Conservation (phyloP, 768 basidiomycete genomes). For the Lepiota venenata region DNA sequence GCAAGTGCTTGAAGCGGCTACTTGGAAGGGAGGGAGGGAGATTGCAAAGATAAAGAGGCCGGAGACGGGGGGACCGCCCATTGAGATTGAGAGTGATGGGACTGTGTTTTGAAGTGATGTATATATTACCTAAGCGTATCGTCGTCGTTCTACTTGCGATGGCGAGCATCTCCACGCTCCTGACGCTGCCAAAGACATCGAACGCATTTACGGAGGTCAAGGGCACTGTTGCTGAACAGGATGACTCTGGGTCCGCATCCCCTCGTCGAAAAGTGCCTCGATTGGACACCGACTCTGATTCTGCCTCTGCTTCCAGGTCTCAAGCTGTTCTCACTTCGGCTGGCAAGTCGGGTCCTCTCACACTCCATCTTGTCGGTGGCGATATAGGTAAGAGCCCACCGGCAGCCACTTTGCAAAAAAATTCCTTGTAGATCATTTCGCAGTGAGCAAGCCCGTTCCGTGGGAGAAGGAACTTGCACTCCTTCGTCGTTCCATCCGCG, state of each 20-base stretch:
- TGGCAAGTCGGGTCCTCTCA: background rate
- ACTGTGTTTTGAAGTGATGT: constrained; percentile 58
- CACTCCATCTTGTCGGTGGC: constrained; percentile 31
- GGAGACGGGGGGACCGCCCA: constrained; percentile 75
- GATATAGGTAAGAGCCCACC: background rate
- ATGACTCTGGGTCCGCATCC: constrained; percentile 46
- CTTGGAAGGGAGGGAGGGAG: constrained; percentile 96
- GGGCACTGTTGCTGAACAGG: constrained; percentile 27
- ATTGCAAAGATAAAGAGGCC: constrained; percentile 80
- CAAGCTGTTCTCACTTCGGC: constrained; percentile 22
- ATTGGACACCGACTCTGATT: constrained; percentile 63
- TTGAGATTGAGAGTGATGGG: constrained; percentile 83
- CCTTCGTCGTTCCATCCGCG: constrained; percentile 34
- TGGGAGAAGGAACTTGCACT: constrained; percentile 28
- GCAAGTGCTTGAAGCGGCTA: constrained; percentile 91
- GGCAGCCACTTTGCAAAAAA: too few relatives aligned
- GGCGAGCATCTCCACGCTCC: constrained; percentile 29
- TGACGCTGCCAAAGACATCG: constrained; percentile 50
- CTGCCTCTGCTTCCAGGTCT: constrained; percentile 61
- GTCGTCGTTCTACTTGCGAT: background rate
- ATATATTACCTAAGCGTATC: constrained; percentile 6
- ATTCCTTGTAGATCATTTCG: too few relatives aligned
- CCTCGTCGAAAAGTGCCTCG: constrained; percentile 69
- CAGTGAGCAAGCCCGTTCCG: constrained; percentile 19
- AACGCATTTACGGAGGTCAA: constrained; percentile 43